Conservation (phyloP, 805 yeast genomes). For the Kuraishia piskuri region DNA sequence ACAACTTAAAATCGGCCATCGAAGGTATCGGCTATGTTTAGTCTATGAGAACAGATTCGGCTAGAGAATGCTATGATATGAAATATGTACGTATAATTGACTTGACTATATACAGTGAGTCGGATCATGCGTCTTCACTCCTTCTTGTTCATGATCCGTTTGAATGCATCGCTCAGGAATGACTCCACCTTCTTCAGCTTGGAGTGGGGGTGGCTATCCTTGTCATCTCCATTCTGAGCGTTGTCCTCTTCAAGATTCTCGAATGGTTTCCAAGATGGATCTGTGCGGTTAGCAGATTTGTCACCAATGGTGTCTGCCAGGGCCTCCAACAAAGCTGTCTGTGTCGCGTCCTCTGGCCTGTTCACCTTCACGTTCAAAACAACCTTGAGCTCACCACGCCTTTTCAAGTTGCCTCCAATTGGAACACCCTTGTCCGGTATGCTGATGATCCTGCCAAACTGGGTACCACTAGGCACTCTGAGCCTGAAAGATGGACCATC, state of each 20-base stretch:
- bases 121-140: background rate
- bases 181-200: slow-evolving; percentile 49
- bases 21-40: background rate
- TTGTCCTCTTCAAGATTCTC: slow-evolving; percentile 11
- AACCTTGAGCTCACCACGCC: slow-evolving; percentile 78
- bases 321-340: slow-evolving; percentile 85
- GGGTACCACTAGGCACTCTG: slow-evolving; percentile 80
- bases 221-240: slow-evolving; percentile 5
- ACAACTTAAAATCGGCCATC: background rate
- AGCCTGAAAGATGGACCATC: slow-evolving; percentile 64
- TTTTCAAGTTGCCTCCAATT: slow-evolving; percentile 24
- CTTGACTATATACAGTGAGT: background rate
- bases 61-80: background rate
- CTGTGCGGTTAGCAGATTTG: slow-evolving; percentile 62
- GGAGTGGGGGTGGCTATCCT: slow-evolving; percentile 29
- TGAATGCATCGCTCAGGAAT: slow-evolving; percentile 50
- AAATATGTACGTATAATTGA: background rate
- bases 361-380: slow-evolving; percentile 61
- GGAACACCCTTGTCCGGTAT: slow-evolving; percentile 90
- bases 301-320: slow-evolving; percentile 89
- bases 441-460: slow-evolving; percentile 60
- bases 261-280: slow-evolving; percentile 35
- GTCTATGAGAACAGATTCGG: too few species aligned
- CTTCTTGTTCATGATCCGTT: slow-evolving; percentile 25
- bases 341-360: slow-evolving; percentile 74